Base-by-base conservation (phyloP, 2,329 filamentous ascomycete genomes). In the Davidsoniella neocaledoniae region DNA sequence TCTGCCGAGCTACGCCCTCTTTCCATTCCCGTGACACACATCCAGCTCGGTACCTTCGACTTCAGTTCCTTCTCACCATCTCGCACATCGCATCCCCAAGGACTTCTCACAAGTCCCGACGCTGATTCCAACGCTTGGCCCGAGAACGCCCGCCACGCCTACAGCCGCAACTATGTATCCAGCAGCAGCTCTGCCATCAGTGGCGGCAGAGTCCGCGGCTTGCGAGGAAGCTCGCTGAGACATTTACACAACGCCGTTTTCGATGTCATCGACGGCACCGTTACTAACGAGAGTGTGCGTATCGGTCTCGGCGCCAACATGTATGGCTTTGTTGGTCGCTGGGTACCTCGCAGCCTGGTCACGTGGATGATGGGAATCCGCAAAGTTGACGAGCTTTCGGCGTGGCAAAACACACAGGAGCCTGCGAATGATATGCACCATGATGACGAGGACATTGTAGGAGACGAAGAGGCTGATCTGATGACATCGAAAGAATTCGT, bases 41-140 rank as follows among this genome's bases (percentile, higher is more conserved):
- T 98, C 62, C 86, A 90, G 64, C 78, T 96, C 1, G 91, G 91
- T 52, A 88, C 86, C 19, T 86, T 98, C 61, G 90, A 96, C 64
- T 79, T 90, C 58, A 77, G 79, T 5, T 72, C 79, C 54, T 79
- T 81, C 64, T 72, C 72, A 2, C 73, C 72, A 25, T 58, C 65
- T 53, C 64, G 59, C 57, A 62, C 61, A 58, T 39, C 50, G 6
- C 47, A 52, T 33, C 49, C 53, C 43, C 63, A 65, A 40, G 65
- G 60, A 21, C 59, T 67, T 19, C 62, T 71, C 33, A 64, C 68
- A 8, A 63, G 63, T 54, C 63, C 65, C 4, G 62, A 67, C 49
- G 52, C 52, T 39, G 69, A 73, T 43, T 66, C 71, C 9, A 67
- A 80, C 2, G 68, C 73, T 46, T 86, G 83, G 83, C 71, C 77